Percentiles rank a stretch among this genome's conserved stretches.
phyloP scores from a whole-genome alignment of 306 rosid genomes.

The Corylus heterophylla region DNA sequence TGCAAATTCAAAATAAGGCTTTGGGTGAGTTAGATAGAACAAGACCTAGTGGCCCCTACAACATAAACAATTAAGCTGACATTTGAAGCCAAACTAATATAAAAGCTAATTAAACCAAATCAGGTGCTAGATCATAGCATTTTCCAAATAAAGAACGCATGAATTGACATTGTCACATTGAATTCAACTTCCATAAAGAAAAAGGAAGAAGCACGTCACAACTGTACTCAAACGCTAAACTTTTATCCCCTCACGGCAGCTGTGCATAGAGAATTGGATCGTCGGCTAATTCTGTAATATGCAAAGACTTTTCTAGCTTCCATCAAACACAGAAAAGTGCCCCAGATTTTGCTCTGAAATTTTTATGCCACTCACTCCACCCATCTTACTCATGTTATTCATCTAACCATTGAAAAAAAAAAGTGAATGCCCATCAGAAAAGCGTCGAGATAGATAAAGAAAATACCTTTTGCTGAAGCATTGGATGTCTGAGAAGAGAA shows the following conservation, averaged over 20 bases:
- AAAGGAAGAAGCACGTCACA: too few relatives aligned
- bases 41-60: background rate
- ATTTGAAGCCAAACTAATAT: background rate
- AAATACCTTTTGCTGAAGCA: slow-evolving; percentile 44
- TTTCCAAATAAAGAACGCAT: background rate
- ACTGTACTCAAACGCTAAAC: background rate
- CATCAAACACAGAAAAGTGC: background rate
- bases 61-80: background rate
- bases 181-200: background rate
- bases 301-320: background rate
- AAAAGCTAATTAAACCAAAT: background rate
- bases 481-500: slow-evolving; percentile 48
- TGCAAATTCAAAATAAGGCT: slow-evolving; percentile 18
- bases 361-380: background rate
- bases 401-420: background rate
- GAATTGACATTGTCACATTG: background rate
- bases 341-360: background rate
- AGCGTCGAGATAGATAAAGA: background rate
- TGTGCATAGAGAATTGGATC: background rate
- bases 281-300: background rate
- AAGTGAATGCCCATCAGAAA: background rate
- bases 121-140: background rate
- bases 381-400: background rate
- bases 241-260: background rate
- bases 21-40: slow-evolving; percentile 1